Base-by-base conservation (phyloP, 2,329 filamentous ascomycete species). In the Paraconiothyrium sp. region DNA sequence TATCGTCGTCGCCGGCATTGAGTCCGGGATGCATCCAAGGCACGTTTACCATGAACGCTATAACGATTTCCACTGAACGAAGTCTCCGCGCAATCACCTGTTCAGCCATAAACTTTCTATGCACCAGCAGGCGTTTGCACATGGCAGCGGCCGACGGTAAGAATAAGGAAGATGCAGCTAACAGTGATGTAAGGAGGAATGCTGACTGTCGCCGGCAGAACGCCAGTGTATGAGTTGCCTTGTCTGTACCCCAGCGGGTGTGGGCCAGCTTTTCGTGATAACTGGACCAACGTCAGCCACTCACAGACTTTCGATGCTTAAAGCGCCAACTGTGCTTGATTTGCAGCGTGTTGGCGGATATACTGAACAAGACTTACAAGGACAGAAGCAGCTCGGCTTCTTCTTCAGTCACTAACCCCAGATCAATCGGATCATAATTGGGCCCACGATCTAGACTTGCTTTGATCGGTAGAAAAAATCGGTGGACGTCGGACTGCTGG, bases 11-110 rank as follows among this genome's bases (percentile, higher is more conserved):
- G 10, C 88, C 88, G 74, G 87, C 89, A 69, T 90, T 88, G 80
- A 65, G 62, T 2, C 88, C 88, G 1, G 88, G 88, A 34, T 87
- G 86, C 85, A 92, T 91, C 90, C 90, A 92, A 0, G 90, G 90
- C 7, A 92, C 85, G 63, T 92, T 92, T 35, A 91, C 85, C 87
- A 92, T 90, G 71, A 92, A 92, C 0, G 88, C 90, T 1, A 92
- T 79, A 0, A 92, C 88, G 59, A 92, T 91, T 72, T 92, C 90
- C 6, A 91, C 89, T 0, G 90, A 92, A 59, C 89, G 85, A 69
- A 88, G 85, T 2, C 89, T 86, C 49, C 85, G 84, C 0, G 83
- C 78, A 54, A 90, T 87, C 47, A 92, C 84, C 32, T 85, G 83
- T 30, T 88, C 85, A 0, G 88, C 89, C 3, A 92, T 83, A 27